Evolutionary conservation across 352 stramenopile species (phyloP).

Genomic region (Phytopythium montanum): DNA sequence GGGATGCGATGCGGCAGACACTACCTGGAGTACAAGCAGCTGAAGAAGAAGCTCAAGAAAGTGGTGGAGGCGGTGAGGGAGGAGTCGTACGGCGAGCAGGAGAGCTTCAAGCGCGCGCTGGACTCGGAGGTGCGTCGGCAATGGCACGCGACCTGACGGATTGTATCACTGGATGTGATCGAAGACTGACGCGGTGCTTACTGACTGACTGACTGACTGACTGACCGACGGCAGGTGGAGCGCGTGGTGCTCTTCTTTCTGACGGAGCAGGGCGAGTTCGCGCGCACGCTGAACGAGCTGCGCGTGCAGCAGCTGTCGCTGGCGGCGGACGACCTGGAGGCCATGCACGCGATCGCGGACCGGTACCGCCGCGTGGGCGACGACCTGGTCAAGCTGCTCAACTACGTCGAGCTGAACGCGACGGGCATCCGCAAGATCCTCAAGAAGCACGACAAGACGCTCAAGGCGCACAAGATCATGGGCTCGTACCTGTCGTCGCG

Average conservation of each 20-base stretch:
- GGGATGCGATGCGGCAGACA: constrained; percentile 29
- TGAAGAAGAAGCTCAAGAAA: constrained; percentile 86
- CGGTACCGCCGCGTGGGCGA: constrained; percentile 69
- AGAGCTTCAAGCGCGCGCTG: constrained; percentile 69
- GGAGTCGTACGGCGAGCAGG: constrained; percentile 42
- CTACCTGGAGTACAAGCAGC: constrained; percentile 89
- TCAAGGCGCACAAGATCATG: constrained; percentile 85
- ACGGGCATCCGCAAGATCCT: constrained; percentile 88
- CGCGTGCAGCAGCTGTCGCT: constrained; percentile 47
- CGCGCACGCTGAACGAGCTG: constrained; percentile 51
- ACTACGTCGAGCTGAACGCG: constrained; percentile 86
- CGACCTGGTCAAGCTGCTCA: constrained; percentile 74
- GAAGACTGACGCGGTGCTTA: background rate
- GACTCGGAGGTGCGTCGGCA: constrained; percentile 49
- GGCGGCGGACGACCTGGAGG: constrained; percentile 38
- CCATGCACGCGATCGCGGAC: constrained; percentile 69
- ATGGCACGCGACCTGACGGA: background rate
- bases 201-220: too few species aligned
- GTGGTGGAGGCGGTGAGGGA: constrained; percentile 47
- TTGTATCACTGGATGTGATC: background rate
- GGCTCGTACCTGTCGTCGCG: constrained; percentile 78
- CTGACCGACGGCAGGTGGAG: too few species aligned
- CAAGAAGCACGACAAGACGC: constrained; percentile 87
- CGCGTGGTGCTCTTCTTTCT: constrained; percentile 86
- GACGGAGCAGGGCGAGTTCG: constrained; percentile 81